phyloP scores from a whole-genome alignment of 2,329 filamentous ascomycete species.

The Exophiala bonariae region DNA sequence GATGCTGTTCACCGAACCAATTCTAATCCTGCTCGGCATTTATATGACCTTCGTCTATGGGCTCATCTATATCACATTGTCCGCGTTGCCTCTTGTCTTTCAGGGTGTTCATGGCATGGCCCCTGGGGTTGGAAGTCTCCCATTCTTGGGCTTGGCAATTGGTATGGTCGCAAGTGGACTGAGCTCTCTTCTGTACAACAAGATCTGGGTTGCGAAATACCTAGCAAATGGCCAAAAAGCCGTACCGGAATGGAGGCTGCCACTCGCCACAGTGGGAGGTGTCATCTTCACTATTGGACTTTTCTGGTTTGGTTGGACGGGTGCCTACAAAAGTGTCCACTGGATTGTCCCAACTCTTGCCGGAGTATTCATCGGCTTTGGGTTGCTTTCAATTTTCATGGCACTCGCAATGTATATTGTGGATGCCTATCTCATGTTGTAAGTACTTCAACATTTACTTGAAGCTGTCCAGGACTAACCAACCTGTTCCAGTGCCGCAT shows the following conservation, averaged over 20 bases:
- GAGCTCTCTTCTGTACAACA: constrained; percentile 42
- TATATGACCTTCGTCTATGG: constrained; percentile 54
- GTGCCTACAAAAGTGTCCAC: constrained; percentile 42
- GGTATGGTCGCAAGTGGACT: constrained; percentile 39
- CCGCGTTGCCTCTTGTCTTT: constrained; percentile 52
- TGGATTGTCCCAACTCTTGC: constrained; percentile 50
- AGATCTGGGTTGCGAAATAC: constrained; percentile 26
- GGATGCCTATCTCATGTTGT: constrained; percentile 45
- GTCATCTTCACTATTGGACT: constrained; percentile 55
- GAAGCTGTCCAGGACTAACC: constrained; percentile 43
- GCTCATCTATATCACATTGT: constrained; percentile 47
- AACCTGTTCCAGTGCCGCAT: constrained; percentile 38
- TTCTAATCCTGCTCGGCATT: constrained; percentile 44
- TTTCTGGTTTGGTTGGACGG: constrained; percentile 63
- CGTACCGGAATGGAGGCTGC: constrained; percentile 52
- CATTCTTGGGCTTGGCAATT: constrained; percentile 50
- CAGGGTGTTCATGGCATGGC: constrained; percentile 46
- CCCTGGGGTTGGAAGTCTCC: constrained; percentile 47
- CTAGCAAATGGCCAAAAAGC: constrained; percentile 10
- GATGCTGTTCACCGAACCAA: constrained; percentile 51
- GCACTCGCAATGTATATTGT: constrained; percentile 43
- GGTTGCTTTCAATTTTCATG: constrained; percentile 42
- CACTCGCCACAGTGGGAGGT: constrained; percentile 50
- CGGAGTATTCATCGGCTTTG: constrained; percentile 41
- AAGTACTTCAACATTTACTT: constrained; percentile 38